phyloP scores from a whole-genome alignment of 495 filamentous ascomycete genomes.

The Apodospora peruviana region DNA sequence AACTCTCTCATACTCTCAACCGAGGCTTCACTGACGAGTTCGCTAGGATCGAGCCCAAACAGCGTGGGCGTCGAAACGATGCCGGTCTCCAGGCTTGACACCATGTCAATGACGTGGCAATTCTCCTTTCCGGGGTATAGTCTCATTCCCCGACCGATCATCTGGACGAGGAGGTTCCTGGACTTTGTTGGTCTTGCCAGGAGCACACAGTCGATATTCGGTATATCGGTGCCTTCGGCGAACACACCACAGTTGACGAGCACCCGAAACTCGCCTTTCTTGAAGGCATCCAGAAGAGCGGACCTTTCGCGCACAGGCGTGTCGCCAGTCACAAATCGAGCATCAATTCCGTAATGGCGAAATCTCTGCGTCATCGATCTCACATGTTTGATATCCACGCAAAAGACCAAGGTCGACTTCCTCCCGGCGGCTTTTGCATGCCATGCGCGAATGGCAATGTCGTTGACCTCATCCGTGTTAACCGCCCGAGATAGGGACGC shows the following conservation, averaged over 20 bases:
- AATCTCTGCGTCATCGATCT: conserved; percentile 66
- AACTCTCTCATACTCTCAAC: conserved; percentile 51
- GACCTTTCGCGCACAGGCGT: conserved; percentile 61
- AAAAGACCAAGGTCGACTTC: conserved; percentile 88
- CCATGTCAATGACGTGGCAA: conserved; percentile 97
- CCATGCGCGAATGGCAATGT: conserved; percentile 81
- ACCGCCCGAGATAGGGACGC: conserved; percentile 69
- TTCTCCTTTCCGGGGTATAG: conserved; percentile 73
- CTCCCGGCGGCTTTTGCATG: conserved; percentile 61
- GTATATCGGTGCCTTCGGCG: conserved; percentile 94
- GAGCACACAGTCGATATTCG: conserved; percentile 92
- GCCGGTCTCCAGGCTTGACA: conserved; percentile 70
- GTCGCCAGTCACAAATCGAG: conserved; percentile 73
- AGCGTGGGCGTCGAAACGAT: conserved; percentile 87
- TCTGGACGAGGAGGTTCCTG: conserved; percentile 86
- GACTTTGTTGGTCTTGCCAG: conserved; percentile 86
- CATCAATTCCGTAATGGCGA: conserved; percentile 71
- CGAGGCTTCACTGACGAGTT: conserved; percentile 60
- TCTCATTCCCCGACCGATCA: conserved; percentile 94
- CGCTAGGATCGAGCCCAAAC: conserved; percentile 86
- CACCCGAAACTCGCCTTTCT: conserved; percentile 69
- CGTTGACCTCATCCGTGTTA: conserved; percentile 72
- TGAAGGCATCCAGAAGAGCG: conserved; percentile 68
- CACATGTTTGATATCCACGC: conserved; percentile 82
- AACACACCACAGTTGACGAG: conserved; percentile 95